phyloP scores from a whole-genome alignment of 1,284 basidiomycete species.

The Taiwanofungus camphoratus region DNA sequence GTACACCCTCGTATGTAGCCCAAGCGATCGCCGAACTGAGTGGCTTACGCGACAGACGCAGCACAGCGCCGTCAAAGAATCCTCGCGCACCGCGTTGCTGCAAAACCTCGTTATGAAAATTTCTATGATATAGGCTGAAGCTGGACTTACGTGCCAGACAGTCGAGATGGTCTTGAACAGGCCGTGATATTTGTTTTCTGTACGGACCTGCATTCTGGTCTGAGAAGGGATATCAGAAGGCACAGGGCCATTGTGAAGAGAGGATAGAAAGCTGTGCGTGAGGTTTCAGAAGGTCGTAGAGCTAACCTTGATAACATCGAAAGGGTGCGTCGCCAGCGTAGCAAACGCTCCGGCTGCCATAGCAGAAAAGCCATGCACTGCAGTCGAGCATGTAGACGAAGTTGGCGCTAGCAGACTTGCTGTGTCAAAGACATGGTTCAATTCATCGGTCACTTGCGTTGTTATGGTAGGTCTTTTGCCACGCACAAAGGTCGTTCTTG shows the following conservation, averaged over 20 bases:
- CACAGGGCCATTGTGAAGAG: not conserved
- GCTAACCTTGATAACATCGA: slow-evolving; percentile 82
- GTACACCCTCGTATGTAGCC: slow-evolving; percentile 85
- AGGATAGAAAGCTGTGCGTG: not conserved
- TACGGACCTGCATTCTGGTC: slow-evolving; percentile 88
- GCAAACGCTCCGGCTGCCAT: slow-evolving; percentile 77
- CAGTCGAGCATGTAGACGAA: slow-evolving; percentile 36
- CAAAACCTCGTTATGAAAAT: not conserved
- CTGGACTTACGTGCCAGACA: slow-evolving; percentile 57
- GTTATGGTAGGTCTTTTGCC: not conserved
- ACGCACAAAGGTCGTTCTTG: slow-evolving; percentile 65
- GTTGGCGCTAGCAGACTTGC: slow-evolving; percentile 31
- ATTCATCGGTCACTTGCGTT: not conserved
- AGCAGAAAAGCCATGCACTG: slow-evolving; percentile 58
- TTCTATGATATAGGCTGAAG: not conserved
- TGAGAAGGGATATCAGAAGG: slow-evolving; percentile 23
- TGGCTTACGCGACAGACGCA: slow-evolving; percentile 84
- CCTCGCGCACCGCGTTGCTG: slow-evolving; percentile 74
- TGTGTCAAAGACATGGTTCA: slow-evolving; percentile 17
- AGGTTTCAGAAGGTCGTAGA: slow-evolving; percentile 2
- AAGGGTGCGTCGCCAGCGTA: slow-evolving; percentile 81
- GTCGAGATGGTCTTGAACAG: slow-evolving; percentile 58
- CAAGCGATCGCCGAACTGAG: slow-evolving; percentile 89
- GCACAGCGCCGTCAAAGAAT: slow-evolving; percentile 81
- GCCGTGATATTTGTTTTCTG: slow-evolving; percentile 66